Conservation (phyloP, 179 eudicot species). For the Beta lomatogona region DNA sequence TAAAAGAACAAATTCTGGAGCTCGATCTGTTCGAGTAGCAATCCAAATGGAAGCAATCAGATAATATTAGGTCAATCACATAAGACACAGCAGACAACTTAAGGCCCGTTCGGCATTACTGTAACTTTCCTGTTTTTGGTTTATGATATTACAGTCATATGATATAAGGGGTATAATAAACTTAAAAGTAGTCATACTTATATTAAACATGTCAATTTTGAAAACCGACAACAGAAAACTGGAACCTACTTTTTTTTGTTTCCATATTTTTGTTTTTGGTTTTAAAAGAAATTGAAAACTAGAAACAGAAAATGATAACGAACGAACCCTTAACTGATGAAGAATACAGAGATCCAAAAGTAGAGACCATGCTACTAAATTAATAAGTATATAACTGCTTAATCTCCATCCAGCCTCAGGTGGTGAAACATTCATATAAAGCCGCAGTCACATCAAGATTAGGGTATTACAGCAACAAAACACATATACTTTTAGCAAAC, state of each 20-base stretch:
- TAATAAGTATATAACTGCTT: neutral
- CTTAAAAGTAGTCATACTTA: too few relatives aligned
- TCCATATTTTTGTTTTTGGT: too few relatives aligned
- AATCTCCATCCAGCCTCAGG: neutral
- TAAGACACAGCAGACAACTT: neutral
- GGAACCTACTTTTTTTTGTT: too few relatives aligned
- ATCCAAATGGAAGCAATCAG: neutral
- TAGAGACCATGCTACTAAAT: neutral
- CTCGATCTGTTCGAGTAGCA: constrained; percentile 45
- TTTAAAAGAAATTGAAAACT: too few relatives aligned
- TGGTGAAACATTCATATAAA: neutral
- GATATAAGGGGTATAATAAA: too few relatives aligned
- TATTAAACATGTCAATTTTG: too few relatives aligned
- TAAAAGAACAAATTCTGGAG: constrained; percentile 69
- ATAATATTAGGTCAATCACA: neutral
- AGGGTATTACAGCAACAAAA: neutral
- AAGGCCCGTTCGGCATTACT: too few relatives aligned
- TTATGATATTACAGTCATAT: too few relatives aligned
- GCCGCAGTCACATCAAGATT: neutral
- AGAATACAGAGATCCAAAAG: neutral
- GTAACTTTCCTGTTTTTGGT: too few relatives aligned
- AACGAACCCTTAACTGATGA: neutral
- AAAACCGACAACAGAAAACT: too few relatives aligned
- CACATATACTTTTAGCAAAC: neutral
- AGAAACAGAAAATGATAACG: too few relatives aligned